Base-by-base conservation (phyloP, 2,329 filamentous ascomycete genomes). In the Clonostachys solani region DNA sequence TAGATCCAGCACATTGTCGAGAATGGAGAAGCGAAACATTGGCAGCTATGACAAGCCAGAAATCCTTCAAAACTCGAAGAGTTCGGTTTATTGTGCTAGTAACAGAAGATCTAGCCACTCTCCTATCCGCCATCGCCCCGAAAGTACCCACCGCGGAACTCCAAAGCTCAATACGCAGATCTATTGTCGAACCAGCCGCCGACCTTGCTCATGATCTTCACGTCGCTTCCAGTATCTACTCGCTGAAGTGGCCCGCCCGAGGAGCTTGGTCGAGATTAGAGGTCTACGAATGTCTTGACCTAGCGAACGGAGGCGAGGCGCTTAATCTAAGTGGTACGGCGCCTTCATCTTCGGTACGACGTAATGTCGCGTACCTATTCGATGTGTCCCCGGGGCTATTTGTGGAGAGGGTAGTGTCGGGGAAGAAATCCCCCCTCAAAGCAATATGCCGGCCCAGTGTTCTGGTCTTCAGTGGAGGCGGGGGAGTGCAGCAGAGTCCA, bases 1-100 rank as follows among this genome's bases (percentile, higher is more conserved):
- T 40, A 68, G 65, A 66, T 45, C 46, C 55, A 40, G 60, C 56
- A 33, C 63, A 63, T 18, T 66, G 62, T 43, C 61, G 65, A 42
- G 58, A 65, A 53, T 68, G 65, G 65, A 60, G 65, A 43, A 60
- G 61, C 50, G 65, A 68, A 45, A 67, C 65, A 7, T 58, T 68
- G 40, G 58, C 55, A 18, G 62, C 65, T 9, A 44, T 68, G 46
- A 60, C 60, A 19, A 58, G 53, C 41, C 64, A 66, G 43, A 46
- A 59, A 19, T 23, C 49, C 6, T 68, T 68, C 56, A 62, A 60
- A 47, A 42, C 54, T 9, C 54, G 61, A 36, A 53, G 61, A 13
- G 45, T 56, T 37, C 50, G 56, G 33, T 60, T 65, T 48, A 46
- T 67, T 12, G 50, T 52, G 23, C 46, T 60, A 12, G 49, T 67